phyloP scores from a whole-genome alignment of 164 flowering plant species.

The Cinnamomum chago region DNA sequence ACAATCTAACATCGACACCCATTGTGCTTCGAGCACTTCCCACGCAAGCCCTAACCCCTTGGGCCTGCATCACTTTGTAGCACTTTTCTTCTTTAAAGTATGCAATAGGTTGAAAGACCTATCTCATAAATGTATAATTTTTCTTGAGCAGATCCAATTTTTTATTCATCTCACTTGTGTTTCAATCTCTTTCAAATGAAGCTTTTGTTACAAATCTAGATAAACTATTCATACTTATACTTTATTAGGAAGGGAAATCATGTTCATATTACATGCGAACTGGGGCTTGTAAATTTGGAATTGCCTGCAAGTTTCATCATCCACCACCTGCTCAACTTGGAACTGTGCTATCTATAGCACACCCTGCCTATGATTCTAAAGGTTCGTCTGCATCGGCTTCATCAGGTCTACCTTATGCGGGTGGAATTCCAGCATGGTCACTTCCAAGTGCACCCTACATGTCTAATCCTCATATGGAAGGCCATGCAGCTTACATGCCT shows the following conservation, averaged over 20 bases:
- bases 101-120: no score
- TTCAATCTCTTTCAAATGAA: no score
- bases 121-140: no score
- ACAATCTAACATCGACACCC: no score
- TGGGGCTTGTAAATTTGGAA: slow-evolving; percentile 70
- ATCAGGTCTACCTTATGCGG: slow-evolving; percentile 37
- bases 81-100: no score
- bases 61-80: no score
- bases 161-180: no score
- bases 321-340: slow-evolving; percentile 55
- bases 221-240: not conserved
- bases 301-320: slow-evolving; percentile 81
- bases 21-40: no score
- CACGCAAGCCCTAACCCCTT: no score
- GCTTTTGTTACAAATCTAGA: no score
- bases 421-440: slow-evolving; percentile 50
- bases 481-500: slow-evolving; percentile 46
- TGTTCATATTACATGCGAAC: slow-evolving; percentile 67
- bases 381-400: slow-evolving; percentile 35
- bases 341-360: slow-evolving; percentile 29
- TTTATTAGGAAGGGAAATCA: slow-evolving; percentile 56
- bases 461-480: slow-evolving; percentile 43
- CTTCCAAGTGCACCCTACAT: slow-evolving; percentile 44
- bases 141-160: no score
- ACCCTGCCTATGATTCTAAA: slow-evolving; percentile 33